Base-by-base conservation (phyloP, 2,329 filamentous ascomycete species). In the Calonectria honghensis region DNA sequence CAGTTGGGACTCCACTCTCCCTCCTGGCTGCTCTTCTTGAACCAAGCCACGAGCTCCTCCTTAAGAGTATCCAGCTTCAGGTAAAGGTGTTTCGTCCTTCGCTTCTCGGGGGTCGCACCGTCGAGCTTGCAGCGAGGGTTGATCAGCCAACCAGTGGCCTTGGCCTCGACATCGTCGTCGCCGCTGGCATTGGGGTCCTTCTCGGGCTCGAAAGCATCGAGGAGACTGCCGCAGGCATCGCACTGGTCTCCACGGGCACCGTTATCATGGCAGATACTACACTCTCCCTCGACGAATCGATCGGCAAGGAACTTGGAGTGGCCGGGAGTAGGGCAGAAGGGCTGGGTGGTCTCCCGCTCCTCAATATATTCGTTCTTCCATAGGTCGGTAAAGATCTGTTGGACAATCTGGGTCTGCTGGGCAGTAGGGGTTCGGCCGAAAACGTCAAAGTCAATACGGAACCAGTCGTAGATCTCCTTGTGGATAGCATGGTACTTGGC, bases 41-140 rank as follows among this genome's bases (percentile, higher is more conserved):
- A 93, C 95, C 95, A 99, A 73, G 91, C 89, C 79, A 95, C 91
- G 69, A 98, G 93, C 76, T 93, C 88, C 1, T 93, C 90, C 83
- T 97, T 94, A 54, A 98, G 90, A 82, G 94, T 94, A 85, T 98
- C 95, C 11, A 99, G 89, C 68, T 92, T 91, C n/a, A 99, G 88
- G 85, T 96, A 98, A 59, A 98, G 91, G 84, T 98, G 97, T 85
- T 96, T 98, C 35, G 96, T 98, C 78, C 94, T 92, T 77, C 93
- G 91, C 66, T 92, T 91, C 37, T 96, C 92, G 3, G 96, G 96
- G 6, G 93, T 94, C 10, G 95, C 91, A 61, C 94, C 94, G 81
- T 98, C 95, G 24, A 98, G 90, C 87, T 98, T 98, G 89, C 97
- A 98, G 75, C 93, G 93, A 6, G 96, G 96, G 81, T 96, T 96